Evolutionary conservation across 768 basidiomycete genomes (phyloP), one percentile per base, ranked within the genome.

Genomic region (Mycena amicta): DNA sequence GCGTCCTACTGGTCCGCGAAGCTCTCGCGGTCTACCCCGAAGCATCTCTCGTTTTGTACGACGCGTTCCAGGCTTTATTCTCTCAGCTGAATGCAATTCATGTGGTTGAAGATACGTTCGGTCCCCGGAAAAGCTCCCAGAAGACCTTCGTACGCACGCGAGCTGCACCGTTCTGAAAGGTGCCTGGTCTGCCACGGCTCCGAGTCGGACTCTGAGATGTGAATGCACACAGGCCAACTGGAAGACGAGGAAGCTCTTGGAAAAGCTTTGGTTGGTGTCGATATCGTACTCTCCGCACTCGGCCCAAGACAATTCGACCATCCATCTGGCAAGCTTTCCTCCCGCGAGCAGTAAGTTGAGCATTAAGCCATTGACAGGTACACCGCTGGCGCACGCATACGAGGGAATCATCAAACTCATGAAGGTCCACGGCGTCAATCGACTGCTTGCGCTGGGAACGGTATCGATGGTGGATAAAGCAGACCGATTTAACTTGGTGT

Each of bases 401-500:
- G 67, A 72, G 18, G 63, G 71, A 37, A 67, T 92, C 63, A 76
- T 92, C 63, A 77, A 77, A 20, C 55, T 78, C 50, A 88, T 90
- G 88, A 72, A 76, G 55, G 70, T 75, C 29, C 74, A 78, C 31
- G 65, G 71, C 29, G 75, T 89, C 59, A 81, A 75, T 37, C 83
- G 89, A 4, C 77, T 91, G 64, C 79, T 92, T 50, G 77, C 80
- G 25, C 83, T 92, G 16, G 87, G 87, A 12, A 90, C 90, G 1
- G 72, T 84, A 3, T 87, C 87, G 40, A 86, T 86, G 61, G 73
- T 72, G 43, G 89, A 90, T 70, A 74, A 79, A 22, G 69, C 77
- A 49, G 90, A 91, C 72, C 80, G 80, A 60, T 81, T 72, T 64
- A 85, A 78, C 70, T 50, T 57, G 16, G 52, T 53, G 6, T 64